A percentile compares a stretch with the other conserved stretches of the same genome.
phyloP scores from a whole-genome alignment of 1,284 basidiomycete genomes.

The Boletus subluridellus region DNA sequence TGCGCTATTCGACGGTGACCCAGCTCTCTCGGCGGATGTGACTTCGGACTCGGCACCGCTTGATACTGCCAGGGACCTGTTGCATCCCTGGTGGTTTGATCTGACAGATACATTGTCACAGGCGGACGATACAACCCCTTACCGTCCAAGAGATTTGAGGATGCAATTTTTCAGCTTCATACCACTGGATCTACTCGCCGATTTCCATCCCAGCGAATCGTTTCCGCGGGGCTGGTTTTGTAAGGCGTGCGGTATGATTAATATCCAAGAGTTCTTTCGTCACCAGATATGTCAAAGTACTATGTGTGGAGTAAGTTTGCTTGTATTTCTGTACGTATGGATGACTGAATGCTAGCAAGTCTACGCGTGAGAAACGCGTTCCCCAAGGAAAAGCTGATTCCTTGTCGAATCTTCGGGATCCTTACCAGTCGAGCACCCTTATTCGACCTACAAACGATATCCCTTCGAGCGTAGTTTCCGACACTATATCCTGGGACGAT shows the following conservation, averaged over 20 bases:
- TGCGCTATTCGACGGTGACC: constrained; percentile 8
- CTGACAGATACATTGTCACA: not conserved
- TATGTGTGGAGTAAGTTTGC: constrained; percentile 30
- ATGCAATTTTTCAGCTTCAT: constrained; percentile 33
- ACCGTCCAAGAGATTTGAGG: constrained; percentile 22
- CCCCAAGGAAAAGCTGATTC: constrained; percentile 20
- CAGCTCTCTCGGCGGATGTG: not conserved
- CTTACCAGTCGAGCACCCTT: constrained; percentile 25
- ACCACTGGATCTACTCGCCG: constrained; percentile 34
- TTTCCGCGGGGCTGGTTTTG: constrained; percentile 42
- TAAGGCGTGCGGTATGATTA: constrained; percentile 37
- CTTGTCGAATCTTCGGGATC: constrained; percentile 32
- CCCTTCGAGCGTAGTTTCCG: constrained; percentile 22
- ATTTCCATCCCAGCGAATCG: constrained; percentile 26
- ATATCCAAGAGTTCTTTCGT: constrained; percentile 37
- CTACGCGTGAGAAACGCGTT: not conserved
- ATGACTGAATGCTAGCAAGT: constrained; percentile 21
- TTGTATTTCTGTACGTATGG: not conserved
- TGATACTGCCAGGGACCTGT: not conserved
- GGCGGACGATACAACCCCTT: not conserved
- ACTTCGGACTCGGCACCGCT: not conserved
- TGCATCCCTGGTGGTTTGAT: constrained; percentile 29
- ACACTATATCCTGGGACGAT: constrained; percentile 23
- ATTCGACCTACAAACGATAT: constrained; percentile 29
- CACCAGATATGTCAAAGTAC: constrained; percentile 36